Evolutionary conservation across 2,329 filamentous ascomycete genomes (phyloP).

Genomic region (Xylogone sp.): DNA sequence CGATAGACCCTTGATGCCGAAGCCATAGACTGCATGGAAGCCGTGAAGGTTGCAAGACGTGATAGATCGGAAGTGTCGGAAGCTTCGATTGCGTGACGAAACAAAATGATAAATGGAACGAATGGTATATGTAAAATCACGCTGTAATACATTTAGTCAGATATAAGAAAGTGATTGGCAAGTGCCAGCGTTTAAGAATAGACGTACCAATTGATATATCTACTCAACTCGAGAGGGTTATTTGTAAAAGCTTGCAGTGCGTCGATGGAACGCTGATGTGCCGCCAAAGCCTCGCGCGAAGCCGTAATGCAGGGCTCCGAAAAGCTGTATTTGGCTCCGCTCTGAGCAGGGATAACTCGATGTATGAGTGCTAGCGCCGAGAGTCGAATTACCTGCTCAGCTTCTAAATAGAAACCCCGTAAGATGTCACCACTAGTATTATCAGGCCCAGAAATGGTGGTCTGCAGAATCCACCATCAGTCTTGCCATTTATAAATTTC

Average conservation of each 20-base stretch:
- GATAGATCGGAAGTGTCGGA: slow-evolving; percentile 18
- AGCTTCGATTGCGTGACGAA: slow-evolving; percentile 27
- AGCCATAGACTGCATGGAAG: slow-evolving; percentile 22
- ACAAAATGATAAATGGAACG: slow-evolving; percentile 34
- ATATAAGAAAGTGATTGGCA: too few species aligned
- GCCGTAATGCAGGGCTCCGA: slow-evolving; percentile 27
- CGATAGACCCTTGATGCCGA: slow-evolving; percentile 28
- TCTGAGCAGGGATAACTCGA: slow-evolving; percentile 22
- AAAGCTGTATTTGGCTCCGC: slow-evolving; percentile 6
- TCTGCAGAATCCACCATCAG: slow-evolving; percentile 10
- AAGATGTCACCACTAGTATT: slow-evolving; percentile 17
- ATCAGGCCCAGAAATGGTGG: not conserved
- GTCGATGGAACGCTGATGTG: slow-evolving; percentile 31
- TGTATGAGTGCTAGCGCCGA: slow-evolving; percentile 32
- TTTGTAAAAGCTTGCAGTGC: slow-evolving; percentile 19
- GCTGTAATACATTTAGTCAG: too few species aligned
- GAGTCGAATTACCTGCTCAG: slow-evolving; percentile 31
- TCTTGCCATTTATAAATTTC: slow-evolving; percentile 19
- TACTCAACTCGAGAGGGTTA: slow-evolving; percentile 26
- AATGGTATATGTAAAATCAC: slow-evolving; percentile 33
- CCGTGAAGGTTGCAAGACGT: slow-evolving; percentile 27
- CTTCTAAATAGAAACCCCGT: slow-evolving; percentile 27
- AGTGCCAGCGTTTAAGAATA: not conserved
- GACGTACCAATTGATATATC: slow-evolving; percentile 33
- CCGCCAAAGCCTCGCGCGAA: slow-evolving; percentile 30